Evolutionary conservation across 192 early-diverging fungal genomes (phyloP), one percentile per base, ranked within the genome.

Genomic region (Podila horticola): DNA sequence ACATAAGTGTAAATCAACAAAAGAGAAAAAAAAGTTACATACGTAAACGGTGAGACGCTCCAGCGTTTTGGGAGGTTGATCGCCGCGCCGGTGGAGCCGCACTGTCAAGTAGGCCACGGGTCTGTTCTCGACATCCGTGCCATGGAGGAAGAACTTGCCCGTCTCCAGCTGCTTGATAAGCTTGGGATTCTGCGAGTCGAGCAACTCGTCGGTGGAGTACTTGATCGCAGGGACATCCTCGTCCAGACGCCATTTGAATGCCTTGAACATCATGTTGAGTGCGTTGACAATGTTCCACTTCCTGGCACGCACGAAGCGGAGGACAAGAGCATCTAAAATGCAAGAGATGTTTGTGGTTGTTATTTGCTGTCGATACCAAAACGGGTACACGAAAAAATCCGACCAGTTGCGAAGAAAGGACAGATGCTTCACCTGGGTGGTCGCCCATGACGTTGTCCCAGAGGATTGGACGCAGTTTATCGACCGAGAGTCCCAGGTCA

Each of bases 251-350:
- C 97, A 98, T 58, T 89, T 84, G 71, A 97, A 77, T 7, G 91
- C 86, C 22, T 87, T 82, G 29, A 92, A 63, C n/a, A 93, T 50
- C 96, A 96, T 97, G 3, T 60, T 72, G 15, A 93, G 72, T 0
- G 94, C 94, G 59, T 90, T 91, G 33, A 89, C 83, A 5, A 94
- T 86, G 63, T 96, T 86, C 95, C 95, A 98, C 69, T 97, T 97
- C 62, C 97, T 88, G n/a, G 97, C 97, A 19, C 96, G 87, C 66
- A 98, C 72, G 82, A 95, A 97, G 6, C 96, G 90, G 41, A 96
- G 84, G 58, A 93, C 52, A 22, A 95, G 75, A 0, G 90, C 74
- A 79, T 97, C 95, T 88, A 17, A 45, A 3, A 26, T 58, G n/a
- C n/a, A n/a, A n/a, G n/a, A n/a, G n/a, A n/a, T n/a, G n/a, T n/a